These are phyloP conservation scores for Chloranthus sessilifolius DNA, from an alignment of 164 flowering plant species.

Conservation along the genomic window DNA sequence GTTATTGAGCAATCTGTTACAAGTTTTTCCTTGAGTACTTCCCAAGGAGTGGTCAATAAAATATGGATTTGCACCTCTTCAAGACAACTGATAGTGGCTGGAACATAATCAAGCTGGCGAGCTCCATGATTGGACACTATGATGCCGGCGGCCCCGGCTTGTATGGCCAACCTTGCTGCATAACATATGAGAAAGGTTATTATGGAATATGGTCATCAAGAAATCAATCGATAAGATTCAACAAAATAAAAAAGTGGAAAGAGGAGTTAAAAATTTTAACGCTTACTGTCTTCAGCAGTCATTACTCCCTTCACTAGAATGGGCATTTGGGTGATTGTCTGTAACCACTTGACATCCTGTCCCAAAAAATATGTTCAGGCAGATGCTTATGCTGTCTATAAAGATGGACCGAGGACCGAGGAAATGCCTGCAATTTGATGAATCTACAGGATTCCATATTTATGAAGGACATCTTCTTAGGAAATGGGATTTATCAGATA, in stretches of 20 bases:
- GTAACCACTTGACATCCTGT: conserved; percentile 91
- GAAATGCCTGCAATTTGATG: no score
- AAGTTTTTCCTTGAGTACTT: no score
- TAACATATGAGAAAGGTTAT: background rate
- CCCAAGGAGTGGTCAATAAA: no score
- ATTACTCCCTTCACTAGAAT: conserved; percentile 86
- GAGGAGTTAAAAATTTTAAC: background rate
- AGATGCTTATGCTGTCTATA: no score
- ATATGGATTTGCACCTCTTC: conserved; percentile 70
- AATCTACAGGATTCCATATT: background rate
- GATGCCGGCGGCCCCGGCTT: conserved; percentile 81
- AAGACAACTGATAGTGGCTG: conserved; percentile 71
- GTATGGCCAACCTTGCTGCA: conserved; percentile 63
- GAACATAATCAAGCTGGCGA: conserved; percentile 88
- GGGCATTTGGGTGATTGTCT: conserved; percentile 76
- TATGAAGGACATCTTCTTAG: background rate
- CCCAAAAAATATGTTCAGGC: conserved; percentile 2
- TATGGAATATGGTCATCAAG: background rate
- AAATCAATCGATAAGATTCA: background rate
- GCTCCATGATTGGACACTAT: conserved; percentile 97
- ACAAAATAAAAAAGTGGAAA: background rate
- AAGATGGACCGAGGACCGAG: no score
- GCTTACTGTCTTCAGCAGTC: conserved; percentile 85
- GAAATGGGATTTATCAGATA: background rate
- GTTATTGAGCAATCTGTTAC: no score